Conservation (phyloP, 2,329 filamentous ascomycete genomes). For the Trichoderma koningiopsis region DNA sequence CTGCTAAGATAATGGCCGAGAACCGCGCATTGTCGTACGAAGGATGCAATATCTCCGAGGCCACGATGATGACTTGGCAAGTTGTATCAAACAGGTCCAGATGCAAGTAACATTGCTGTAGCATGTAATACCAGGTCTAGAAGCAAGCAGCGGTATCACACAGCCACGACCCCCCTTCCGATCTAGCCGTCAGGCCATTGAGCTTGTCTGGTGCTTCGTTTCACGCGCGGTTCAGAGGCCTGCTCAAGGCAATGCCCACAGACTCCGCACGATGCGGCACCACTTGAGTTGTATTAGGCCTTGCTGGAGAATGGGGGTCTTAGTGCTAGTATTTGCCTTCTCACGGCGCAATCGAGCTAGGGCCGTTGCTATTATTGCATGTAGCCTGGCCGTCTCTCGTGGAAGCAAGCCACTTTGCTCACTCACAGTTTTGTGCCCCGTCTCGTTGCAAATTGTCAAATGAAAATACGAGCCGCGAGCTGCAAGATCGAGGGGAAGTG, state of each 20-base stretch:
- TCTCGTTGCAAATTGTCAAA: not conserved
- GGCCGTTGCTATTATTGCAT: not conserved
- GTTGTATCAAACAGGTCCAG: not conserved
- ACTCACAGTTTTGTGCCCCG: not conserved
- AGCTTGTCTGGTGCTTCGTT: not conserved
- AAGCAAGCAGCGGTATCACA: slow-evolving; percentile 8
- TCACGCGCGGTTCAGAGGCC: slow-evolving; percentile 2
- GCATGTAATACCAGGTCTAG: not conserved
- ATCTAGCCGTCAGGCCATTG: slow-evolving; percentile 2
- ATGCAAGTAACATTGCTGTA: slow-evolving; percentile 9
- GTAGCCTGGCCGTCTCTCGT: not conserved
- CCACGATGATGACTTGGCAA: not conserved
- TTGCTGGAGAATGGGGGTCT: not conserved
- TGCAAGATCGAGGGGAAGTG: not conserved
- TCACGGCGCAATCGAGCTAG: not conserved
- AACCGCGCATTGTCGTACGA: slow-evolving; percentile 5
- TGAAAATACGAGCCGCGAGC: not conserved
- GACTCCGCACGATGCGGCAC: not conserved
- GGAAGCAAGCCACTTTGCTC: not conserved
- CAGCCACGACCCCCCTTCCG: not conserved
- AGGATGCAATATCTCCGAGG: not conserved
- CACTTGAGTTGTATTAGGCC: not conserved
- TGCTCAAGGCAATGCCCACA: not conserved
- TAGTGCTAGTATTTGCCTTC: not conserved
- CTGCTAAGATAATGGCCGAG: not conserved